Conservation (phyloP, 192 early-diverging fungal genomes). For the Coemansia sp. region DNA sequence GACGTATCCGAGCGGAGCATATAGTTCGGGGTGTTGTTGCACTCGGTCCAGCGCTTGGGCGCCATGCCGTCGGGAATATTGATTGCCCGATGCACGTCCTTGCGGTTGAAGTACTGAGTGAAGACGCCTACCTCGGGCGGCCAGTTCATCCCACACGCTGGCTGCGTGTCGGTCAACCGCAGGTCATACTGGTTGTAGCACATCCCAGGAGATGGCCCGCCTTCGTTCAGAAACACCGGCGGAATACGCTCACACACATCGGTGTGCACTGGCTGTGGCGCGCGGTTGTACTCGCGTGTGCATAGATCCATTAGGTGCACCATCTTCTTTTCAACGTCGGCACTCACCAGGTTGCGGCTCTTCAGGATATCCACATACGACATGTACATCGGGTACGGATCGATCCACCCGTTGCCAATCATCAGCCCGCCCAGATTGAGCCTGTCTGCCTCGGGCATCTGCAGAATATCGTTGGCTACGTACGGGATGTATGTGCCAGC, state of each 20-base stretch:
- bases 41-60: conserved; percentile 59
- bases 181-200: conserved; percentile 79
- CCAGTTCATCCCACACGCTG: conserved; percentile 65
- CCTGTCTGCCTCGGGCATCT: conserved; percentile 25
- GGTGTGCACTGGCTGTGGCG: conserved; percentile 53
- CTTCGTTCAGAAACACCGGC: conserved; percentile 32
- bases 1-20: conserved; percentile 45
- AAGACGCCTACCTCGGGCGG: conserved; percentile 46
- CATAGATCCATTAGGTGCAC: conserved; percentile 34
- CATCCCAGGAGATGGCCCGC: conserved; percentile 33
- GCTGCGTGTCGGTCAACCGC: conserved; percentile 58
- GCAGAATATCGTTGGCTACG: conserved; percentile 59
- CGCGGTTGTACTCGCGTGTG: conserved; percentile 38
- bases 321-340: conserved; percentile 20
- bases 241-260: conserved; percentile 42
- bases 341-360: conserved; percentile 32
- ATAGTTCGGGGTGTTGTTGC: conserved; percentile 48
- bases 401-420: conserved; percentile 81
- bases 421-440: conserved; percentile 54
- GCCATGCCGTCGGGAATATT: conserved; percentile 36
- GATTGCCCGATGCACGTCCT: conserved; percentile 57
- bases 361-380: conserved; percentile 54
- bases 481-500: conserved; percentile 75
- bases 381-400: conserved; percentile 60
- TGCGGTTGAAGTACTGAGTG: conserved; percentile 50